Evolutionary conservation across 2,329 filamentous ascomycete genomes (phyloP), one percentile per base, ranked within the genome.

Genomic region (Pseudogymnoascus pannorum): DNA sequence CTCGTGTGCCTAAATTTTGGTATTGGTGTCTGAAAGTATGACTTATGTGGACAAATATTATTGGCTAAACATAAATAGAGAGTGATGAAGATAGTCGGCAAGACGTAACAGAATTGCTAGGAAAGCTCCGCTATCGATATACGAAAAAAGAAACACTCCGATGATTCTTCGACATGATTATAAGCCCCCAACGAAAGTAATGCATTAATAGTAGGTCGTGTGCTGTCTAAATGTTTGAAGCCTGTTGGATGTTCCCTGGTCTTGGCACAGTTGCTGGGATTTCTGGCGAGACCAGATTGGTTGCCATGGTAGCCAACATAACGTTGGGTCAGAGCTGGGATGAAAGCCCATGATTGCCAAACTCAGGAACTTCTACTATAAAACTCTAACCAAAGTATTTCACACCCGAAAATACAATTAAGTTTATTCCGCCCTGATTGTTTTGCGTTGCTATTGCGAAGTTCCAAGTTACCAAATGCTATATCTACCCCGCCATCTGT

Each of bases 231-330:
- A 48, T 26, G 22, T 14, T 9, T 14, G 22, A 26, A 48, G 42
- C 12, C 1, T 3, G 11, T 14, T 48, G 14, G 2, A 48, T 7
- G 42, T 9, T 9, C 42, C 14, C 6, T 26, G 12, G 42, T 16
- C 42, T 48, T 48, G 42, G 42, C 42, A 9, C 14, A 16, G 22
- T 48, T 48, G 42, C 12, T 4, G 4, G 42, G 42, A 26, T 48
- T 48, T 9, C 42, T 48, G 42, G 42, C 22, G 14, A n/a, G 8
- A 51, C 24, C 7, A 51, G 22, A 51, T 51, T 51, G 44, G 44
- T 51, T 51, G 44, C 44, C 44, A 51, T 51, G 44, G 44, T 51
- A 51, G 22, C 44, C 44, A 16, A 51, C 44, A 51, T 29, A 9
- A 51, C 22, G 14, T 51, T 51, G 44, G 44, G 44, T 29, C 22